These are phyloP conservation scores for Arabis hirsuta DNA, from an alignment of 345 rosid genomes.

Conservation along the genomic window DNA sequence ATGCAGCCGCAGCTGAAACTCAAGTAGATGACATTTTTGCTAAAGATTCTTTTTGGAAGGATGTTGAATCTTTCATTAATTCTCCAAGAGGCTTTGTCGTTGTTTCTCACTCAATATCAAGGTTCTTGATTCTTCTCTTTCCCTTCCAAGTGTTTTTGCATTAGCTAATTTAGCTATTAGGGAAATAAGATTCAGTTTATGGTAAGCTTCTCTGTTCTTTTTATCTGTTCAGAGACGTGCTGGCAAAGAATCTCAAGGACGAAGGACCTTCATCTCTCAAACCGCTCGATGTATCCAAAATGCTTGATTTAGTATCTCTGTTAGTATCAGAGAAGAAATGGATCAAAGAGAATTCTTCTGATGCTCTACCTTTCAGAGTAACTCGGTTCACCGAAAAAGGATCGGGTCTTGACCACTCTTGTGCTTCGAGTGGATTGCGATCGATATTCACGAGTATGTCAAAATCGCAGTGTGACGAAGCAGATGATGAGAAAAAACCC, in stretches of 20 bases:
- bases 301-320: conserved; percentile 60
- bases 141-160: conserved; percentile 25
- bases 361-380: conserved; percentile 58
- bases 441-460: conserved; percentile 48
- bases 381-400: conserved; percentile 31
- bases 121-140: conserved; percentile 51
- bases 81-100: conserved; percentile 55
- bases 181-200: conserved; percentile 1
- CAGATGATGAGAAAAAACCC: conserved; percentile 40
- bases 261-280: conserved; percentile 62
- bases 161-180: not conserved
- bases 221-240: conserved; percentile 51
- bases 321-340: conserved; percentile 74
- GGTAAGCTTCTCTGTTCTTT: conserved; percentile 13
- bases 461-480: conserved; percentile 34
- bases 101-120: conserved; percentile 63
- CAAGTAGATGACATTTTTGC: conserved; percentile 44
- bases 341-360: conserved; percentile 61
- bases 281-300: conserved; percentile 50
- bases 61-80: conserved; percentile 60
- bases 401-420: conserved; percentile 38
- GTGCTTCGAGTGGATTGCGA: conserved; percentile 50
- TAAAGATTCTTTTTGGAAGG: conserved; percentile 59
- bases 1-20: conserved; percentile 43
- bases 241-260: conserved; percentile 62